A percentile compares a stretch with the other conserved stretches of the same genome.
phyloP scores from a whole-genome alignment of 148 eudicot genomes.

The Tetragonia tetragonoides region DNA sequence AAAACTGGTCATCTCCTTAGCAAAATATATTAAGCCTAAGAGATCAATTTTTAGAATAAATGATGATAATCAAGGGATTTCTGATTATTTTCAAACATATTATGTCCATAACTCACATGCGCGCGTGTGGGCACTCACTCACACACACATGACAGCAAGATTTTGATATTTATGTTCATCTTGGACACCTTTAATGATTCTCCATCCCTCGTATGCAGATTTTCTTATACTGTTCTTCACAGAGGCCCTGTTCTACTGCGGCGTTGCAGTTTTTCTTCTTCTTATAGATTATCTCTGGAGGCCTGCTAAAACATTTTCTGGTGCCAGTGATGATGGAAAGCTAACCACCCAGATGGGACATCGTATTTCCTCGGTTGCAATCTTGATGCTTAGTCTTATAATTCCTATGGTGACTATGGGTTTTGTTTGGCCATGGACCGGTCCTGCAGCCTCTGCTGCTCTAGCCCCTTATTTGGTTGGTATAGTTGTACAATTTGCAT shows the following conservation, averaged over 20 bases:
- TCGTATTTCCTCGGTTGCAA: slow-evolving; percentile 71
- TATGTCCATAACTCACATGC: no score
- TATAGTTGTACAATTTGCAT: slow-evolving; percentile 87
- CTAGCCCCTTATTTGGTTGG: slow-evolving; percentile 99
- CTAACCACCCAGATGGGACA: slow-evolving; percentile 50
- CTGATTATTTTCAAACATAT: no score
- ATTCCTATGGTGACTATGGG: slow-evolving; percentile 98
- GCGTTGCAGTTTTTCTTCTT: slow-evolving; percentile 72
- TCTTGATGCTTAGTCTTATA: slow-evolving; percentile 82
- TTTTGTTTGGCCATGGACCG: slow-evolving; percentile 99
- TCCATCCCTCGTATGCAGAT: slow-evolving; percentile 50
- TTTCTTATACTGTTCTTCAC: slow-evolving; percentile 94
- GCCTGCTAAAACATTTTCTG: slow-evolving; percentile 37
- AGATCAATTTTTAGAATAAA: no score
- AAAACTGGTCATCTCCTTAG: no score
- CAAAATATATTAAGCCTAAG: no score
- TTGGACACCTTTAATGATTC: not conserved
- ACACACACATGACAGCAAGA: no score
- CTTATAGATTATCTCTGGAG: slow-evolving; percentile 62
- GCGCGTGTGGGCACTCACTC: no score
- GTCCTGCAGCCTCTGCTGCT: slow-evolving; percentile 99
- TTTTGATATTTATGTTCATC: not conserved
- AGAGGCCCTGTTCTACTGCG: slow-evolving; percentile 90
- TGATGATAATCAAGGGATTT: no score
- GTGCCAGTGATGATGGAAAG: slow-evolving; percentile 34